phyloP scores from a whole-genome alignment of 179 eudicot genomes.

The Silene noctiflora region DNA sequence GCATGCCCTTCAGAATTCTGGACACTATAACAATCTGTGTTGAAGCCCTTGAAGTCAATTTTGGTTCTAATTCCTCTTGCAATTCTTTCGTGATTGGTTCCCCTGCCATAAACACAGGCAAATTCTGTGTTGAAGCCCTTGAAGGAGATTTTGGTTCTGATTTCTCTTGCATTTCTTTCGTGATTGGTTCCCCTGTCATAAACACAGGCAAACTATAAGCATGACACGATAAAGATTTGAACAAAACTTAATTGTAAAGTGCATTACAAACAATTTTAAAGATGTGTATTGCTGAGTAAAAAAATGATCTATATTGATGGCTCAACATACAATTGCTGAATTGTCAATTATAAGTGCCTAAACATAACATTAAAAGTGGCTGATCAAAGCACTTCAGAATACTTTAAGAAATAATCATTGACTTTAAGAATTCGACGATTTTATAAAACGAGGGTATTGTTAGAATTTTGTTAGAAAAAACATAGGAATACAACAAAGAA shows the following conservation, averaged over 20 bases:
- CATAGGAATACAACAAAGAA: too few species aligned
- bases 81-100: conserved; percentile 5
- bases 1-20: conserved; percentile 30
- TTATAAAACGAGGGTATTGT: background rate
- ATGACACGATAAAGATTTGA: background rate
- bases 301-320: too few species aligned
- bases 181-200: conserved; percentile 3
- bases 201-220: background rate
- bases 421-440: too few species aligned
- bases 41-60: conserved; percentile 3
- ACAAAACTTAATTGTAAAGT: background rate
- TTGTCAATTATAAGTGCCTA: too few species aligned
- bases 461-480: too few species aligned
- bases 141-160: background rate
- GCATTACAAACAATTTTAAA: background rate
- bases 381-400: too few species aligned
- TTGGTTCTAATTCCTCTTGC: background rate
- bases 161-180: conserved; percentile 4
- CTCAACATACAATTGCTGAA: too few species aligned
- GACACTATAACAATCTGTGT: conserved; percentile 18
- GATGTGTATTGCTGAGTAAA: too few species aligned
- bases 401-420: too few species aligned
- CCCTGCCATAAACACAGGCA: background rate
- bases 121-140: conserved; percentile 9
- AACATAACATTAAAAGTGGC: too few species aligned